phyloP scores from a whole-genome alignment of 345 rosid species.

The Dipteronia sinensis region DNA sequence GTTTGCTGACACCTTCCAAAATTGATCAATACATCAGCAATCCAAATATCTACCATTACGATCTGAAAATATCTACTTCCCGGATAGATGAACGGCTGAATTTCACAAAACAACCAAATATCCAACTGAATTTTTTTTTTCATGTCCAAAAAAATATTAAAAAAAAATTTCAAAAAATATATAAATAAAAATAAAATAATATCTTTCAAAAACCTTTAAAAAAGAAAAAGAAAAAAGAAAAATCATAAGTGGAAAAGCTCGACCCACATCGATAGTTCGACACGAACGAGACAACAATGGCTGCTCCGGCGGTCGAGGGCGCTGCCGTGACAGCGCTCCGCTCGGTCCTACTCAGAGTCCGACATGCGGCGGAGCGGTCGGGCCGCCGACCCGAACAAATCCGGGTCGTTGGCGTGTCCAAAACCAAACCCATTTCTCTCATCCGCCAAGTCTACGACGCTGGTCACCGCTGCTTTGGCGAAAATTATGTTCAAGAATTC shows the following conservation, averaged over 20 bases:
- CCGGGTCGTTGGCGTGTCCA: slow-evolving; percentile 78
- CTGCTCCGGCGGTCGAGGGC: slow-evolving; percentile 55
- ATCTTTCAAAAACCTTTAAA: not conserved
- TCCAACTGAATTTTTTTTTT: not conserved
- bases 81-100: too few species aligned
- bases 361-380: slow-evolving; percentile 63
- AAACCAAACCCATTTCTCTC: slow-evolving; percentile 84
- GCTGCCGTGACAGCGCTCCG: slow-evolving; percentile 66
- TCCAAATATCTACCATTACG: too few species aligned
- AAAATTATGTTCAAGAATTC: slow-evolving; percentile 87
- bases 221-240: not conserved
- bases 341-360: slow-evolving; percentile 66
- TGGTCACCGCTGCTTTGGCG: slow-evolving; percentile 89
- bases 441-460: slow-evolving; percentile 84
- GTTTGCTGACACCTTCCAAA: too few species aligned
- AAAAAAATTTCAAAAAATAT: too few species aligned
- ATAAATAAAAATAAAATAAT: too few species aligned
- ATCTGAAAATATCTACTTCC: too few species aligned
- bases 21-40: too few species aligned
- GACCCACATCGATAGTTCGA: not conserved
- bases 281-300: slow-evolving; percentile 34
- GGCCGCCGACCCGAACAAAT: slow-evolving; percentile 54
- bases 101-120: too few species aligned
- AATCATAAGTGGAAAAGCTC: not conserved
- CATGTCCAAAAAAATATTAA: not conserved